These are phyloP conservation scores for Coix lacrymajobi DNA, from an alignment of 176 grass and related monocot genomes.

Conservation along the genomic window DNA sequence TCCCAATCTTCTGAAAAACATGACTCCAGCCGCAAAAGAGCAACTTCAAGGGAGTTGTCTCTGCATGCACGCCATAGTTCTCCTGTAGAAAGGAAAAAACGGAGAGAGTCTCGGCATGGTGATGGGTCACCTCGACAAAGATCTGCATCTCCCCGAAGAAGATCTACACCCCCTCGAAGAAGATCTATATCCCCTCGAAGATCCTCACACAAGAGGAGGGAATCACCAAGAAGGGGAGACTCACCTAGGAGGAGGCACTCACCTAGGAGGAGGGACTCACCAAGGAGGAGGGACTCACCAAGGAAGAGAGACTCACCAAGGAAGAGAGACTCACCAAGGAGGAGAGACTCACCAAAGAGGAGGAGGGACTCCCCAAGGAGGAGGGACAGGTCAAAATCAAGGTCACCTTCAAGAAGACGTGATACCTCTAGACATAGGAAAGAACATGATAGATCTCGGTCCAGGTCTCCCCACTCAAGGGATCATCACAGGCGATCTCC, in stretches of 20 bases:
- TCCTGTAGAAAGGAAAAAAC: conserved; percentile 34
- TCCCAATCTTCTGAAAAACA: conserved; percentile 52
- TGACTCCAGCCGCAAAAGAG: conserved; percentile 34
- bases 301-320: conserved; percentile 27
- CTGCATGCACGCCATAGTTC: conserved; percentile 30
- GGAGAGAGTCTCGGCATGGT: conserved; percentile 30
- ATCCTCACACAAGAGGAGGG: conserved; percentile 13
- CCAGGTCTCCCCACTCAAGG: conserved; percentile 60
- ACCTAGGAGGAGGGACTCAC: not conserved
- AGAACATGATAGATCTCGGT: conserved; percentile 54
- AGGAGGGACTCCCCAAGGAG: conserved; percentile 38
- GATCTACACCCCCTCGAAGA: conserved; percentile 20
- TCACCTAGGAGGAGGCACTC: conserved; percentile 4
- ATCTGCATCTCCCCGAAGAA: conserved; percentile 42
- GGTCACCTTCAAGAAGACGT: conserved; percentile 56
- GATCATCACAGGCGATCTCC: conserved; percentile 56
- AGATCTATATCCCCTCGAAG: conserved; percentile 39
- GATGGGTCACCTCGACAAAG: conserved; percentile 36
- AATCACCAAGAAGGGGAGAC: not conserved
- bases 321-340: conserved; percentile 33
- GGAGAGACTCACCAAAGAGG: conserved; percentile 34
- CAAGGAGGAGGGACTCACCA: conserved; percentile 19
- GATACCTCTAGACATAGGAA: conserved; percentile 56
- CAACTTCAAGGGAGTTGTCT: conserved; percentile 44
- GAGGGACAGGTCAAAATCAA: conserved; percentile 61